Evolutionary conservation across 352 stramenopile species (phyloP).

Genomic region (Phytophthora boehmeriae): DNA sequence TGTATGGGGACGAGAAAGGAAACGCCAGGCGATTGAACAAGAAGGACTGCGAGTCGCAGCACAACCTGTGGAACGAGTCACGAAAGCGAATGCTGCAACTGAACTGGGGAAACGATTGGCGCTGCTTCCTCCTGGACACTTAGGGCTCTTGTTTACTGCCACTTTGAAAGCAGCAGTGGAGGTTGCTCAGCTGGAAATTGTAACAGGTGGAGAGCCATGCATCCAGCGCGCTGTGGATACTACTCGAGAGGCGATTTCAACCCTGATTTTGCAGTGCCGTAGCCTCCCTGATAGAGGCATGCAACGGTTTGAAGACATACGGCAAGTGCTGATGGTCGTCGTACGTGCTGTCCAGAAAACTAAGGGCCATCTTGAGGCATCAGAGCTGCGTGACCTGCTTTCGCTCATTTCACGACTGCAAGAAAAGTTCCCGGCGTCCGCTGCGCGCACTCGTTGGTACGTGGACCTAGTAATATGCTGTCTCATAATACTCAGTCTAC

Average conservation of each 20-base stretch:
- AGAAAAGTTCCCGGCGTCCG: constrained; percentile 11
- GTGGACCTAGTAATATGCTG: not conserved
- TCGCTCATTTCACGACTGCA: constrained; percentile 17
- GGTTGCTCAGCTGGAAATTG: constrained; percentile 3
- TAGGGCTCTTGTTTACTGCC: constrained; percentile 2
- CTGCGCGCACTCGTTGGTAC: constrained; percentile 22
- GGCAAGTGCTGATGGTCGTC: constrained; percentile 9
- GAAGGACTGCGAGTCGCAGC: not conserved
- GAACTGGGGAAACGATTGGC: constrained; percentile 13
- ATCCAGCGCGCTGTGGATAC: constrained; percentile 12
- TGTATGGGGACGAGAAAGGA: constrained; percentile 11
- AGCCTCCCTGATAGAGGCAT: constrained; percentile 2
- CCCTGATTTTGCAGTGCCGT: constrained; percentile 1
- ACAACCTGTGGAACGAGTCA: not conserved
- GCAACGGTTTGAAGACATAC: constrained; percentile 16
- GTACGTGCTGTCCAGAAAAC: constrained; percentile 13
- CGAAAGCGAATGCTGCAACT: constrained; percentile 6
- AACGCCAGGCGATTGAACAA: not conserved
- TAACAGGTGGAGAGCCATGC: constrained; percentile 12
- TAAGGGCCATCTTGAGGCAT: constrained; percentile 12
- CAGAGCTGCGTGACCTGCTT: constrained; percentile 14
- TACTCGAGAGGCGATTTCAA: constrained; percentile 1
- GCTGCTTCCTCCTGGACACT: constrained; percentile 4
- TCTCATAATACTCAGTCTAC: no score
- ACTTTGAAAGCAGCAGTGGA: constrained; percentile 12